These are phyloP conservation scores for Apiospora rasikravindrae DNA, from an alignment of 2,329 filamentous ascomycete genomes.

Conservation along the genomic window DNA sequence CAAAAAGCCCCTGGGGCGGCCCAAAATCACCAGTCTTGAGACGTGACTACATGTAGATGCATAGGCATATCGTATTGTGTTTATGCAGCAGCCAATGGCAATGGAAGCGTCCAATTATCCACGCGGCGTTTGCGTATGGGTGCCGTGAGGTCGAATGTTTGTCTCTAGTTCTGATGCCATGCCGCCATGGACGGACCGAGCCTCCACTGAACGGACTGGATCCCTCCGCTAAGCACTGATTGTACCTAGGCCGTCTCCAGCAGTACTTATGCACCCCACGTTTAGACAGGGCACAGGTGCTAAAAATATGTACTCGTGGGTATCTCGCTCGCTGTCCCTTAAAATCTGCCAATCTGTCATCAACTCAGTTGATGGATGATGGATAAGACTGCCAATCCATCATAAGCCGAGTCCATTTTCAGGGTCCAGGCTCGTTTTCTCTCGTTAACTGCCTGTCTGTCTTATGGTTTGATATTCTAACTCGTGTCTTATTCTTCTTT, in stretches of 20 bases:
- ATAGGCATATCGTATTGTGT: not conserved
- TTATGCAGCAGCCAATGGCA: not conserved
- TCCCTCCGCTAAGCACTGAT: not conserved
- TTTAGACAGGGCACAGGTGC: not conserved
- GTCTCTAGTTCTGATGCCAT: not conserved
- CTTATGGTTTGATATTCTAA: not conserved
- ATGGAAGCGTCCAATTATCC: not conserved
- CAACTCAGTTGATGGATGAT: not conserved
- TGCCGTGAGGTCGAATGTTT: not conserved
- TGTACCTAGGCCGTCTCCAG: not conserved
- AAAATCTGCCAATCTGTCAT: constrained; percentile 21
- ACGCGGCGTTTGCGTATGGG: too few species aligned
- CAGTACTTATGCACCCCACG: constrained; percentile 7
- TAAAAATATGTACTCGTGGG: not conserved
- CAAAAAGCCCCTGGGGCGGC: not conserved
- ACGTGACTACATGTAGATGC: not conserved
- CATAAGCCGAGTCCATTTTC: not conserved
- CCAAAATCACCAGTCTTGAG: not conserved
- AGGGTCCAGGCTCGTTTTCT: constrained; percentile 6
- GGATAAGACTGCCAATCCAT: not conserved
- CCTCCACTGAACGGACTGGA: not conserved
- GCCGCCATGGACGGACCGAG: not conserved
- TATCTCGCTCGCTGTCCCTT: not conserved
- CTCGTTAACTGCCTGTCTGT: not conserved
- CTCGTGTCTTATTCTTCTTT: not conserved